Conservation (phyloP, 805 yeast species). For the Saturnispora mendoncae region DNA sequence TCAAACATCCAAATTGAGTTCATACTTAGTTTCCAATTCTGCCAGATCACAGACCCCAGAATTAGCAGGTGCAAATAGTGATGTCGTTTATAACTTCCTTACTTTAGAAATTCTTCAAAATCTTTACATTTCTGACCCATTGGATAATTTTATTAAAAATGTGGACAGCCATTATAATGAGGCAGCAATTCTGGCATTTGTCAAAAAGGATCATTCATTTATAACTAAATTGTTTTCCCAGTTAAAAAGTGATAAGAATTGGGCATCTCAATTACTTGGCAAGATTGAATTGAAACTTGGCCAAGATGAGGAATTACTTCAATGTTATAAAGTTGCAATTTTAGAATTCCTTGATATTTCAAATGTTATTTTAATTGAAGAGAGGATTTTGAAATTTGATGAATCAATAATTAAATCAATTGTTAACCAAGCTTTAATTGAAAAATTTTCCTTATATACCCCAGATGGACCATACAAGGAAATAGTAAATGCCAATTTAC, state of each 20-base stretch:
- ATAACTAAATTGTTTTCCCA: constrained; percentile 13
- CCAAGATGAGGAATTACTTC: constrained; percentile 11
- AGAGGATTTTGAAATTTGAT: background rate
- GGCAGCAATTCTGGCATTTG: constrained; percentile 16
- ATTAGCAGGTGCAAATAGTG: constrained; percentile 2
- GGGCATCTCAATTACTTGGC: constrained; percentile 12
- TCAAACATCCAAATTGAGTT: constrained; percentile 6
- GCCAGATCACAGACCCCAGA: constrained; percentile 10
- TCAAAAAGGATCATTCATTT: constrained; percentile 12
- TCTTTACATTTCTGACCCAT: constrained; percentile 24
- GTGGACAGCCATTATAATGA: constrained; percentile 20
- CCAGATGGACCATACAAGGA: constrained; percentile 12
- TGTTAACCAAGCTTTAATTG: background rate
- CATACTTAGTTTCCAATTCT: constrained; percentile 21
- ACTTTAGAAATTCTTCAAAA: constrained; percentile 28
- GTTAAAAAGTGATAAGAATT: background rate
- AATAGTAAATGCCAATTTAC: constrained; percentile 19
- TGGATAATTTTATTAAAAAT: constrained; percentile 17
- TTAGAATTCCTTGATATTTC: background rate
- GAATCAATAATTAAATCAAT: background rate
- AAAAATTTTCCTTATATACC: constrained; percentile 1
- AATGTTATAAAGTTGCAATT: constrained; percentile 13
- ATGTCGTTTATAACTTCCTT: constrained; percentile 26
- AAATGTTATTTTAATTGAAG: background rate
- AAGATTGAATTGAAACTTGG: constrained; percentile 18